These are phyloP conservation scores for Fagopyrum homotropicum DNA, from an alignment of 148 eudicot species.

Conservation along the genomic window DNA sequence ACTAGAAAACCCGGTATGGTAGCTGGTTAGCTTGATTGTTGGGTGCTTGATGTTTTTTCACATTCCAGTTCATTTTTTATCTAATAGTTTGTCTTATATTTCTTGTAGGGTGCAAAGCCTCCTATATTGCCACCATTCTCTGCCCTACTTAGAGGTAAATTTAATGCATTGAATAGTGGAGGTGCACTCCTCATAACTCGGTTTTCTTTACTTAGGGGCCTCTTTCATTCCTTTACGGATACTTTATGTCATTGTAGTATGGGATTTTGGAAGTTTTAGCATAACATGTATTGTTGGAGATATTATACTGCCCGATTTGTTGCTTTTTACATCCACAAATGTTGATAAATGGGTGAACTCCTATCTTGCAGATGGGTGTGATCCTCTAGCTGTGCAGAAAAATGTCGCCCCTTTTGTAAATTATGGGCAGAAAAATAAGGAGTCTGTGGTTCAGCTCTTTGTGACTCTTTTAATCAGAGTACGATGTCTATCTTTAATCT, in stretches of 20 bases:
- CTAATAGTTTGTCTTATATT: slow-evolving; percentile 10
- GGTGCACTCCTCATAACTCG: not conserved
- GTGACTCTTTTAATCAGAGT: slow-evolving; percentile 71
- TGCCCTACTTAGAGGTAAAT: slow-evolving; percentile 55
- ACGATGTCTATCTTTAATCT: slow-evolving; percentile 6
- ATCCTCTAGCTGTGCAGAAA: slow-evolving; percentile 38
- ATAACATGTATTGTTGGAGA: not conserved
- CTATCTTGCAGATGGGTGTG: slow-evolving; percentile 47
- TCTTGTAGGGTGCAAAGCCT: slow-evolving; percentile 63
- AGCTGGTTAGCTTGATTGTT: not conserved
- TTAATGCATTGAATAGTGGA: not conserved
- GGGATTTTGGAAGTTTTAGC: not conserved
- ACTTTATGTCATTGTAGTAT: not conserved
- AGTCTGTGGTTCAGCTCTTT: slow-evolving; percentile 75
- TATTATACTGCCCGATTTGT: not conserved
- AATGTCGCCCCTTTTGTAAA: slow-evolving; percentile 29
- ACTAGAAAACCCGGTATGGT: not conserved
- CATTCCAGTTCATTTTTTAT: not conserved
- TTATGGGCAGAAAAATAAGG: slow-evolving; percentile 56
- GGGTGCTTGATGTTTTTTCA: not conserved
- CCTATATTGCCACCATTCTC: slow-evolving; percentile 92
- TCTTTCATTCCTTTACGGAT: not conserved
- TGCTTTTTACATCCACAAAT: slow-evolving; percentile 3
- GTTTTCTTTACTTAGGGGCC: not conserved
- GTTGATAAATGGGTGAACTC: not conserved